A percentile compares a stretch with the other conserved stretches of the same genome.
Evolutionary conservation across 768 basidiomycete genomes (phyloP).

Genomic region (Jaapia argillacea): DNA sequence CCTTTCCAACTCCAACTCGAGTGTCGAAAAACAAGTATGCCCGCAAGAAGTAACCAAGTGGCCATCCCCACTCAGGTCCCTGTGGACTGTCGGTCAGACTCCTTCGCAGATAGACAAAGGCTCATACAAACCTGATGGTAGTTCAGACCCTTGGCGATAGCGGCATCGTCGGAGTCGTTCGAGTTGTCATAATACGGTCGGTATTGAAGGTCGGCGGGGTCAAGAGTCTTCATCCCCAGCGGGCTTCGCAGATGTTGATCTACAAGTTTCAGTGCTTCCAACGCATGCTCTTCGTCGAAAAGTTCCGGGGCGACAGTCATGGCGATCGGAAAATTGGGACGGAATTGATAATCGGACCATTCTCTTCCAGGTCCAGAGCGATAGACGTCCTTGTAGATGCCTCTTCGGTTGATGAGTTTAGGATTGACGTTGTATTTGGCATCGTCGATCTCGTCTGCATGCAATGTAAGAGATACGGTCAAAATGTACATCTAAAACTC

Average conservation of each 20-base stretch:
- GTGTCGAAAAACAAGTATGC: constrained; percentile 88
- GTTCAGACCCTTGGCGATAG: constrained; percentile 89
- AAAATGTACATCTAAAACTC: constrained; percentile 13
- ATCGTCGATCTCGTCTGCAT: constrained; percentile 69
- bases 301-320: constrained; percentile 97
- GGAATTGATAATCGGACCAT: constrained; percentile 96
- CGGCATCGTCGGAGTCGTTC: constrained; percentile 77
- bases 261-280: constrained; percentile 70
- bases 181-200: constrained; percentile 89
- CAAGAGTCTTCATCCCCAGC: constrained; percentile 94
- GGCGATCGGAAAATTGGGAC: constrained; percentile 89
- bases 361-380: constrained; percentile 81
- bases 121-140: constrained; percentile 67
- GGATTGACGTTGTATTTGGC: constrained; percentile 58
- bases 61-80: constrained; percentile 96
- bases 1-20: constrained; percentile 51
- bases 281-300: constrained; percentile 73
- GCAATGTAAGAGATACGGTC: background rate
- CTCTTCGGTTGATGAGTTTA: constrained; percentile 72
- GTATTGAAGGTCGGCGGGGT: constrained; percentile 81
- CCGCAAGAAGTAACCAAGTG: constrained; percentile 88
- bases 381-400: constrained; percentile 97
- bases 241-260: constrained; percentile 78
- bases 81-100: constrained; percentile 10
- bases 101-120: background rate